Percentiles rank a stretch among this genome's conserved stretches.
Evolutionary conservation across 164 flowering plant genomes (phyloP).

Genomic region (Nymphaea colorata): DNA sequence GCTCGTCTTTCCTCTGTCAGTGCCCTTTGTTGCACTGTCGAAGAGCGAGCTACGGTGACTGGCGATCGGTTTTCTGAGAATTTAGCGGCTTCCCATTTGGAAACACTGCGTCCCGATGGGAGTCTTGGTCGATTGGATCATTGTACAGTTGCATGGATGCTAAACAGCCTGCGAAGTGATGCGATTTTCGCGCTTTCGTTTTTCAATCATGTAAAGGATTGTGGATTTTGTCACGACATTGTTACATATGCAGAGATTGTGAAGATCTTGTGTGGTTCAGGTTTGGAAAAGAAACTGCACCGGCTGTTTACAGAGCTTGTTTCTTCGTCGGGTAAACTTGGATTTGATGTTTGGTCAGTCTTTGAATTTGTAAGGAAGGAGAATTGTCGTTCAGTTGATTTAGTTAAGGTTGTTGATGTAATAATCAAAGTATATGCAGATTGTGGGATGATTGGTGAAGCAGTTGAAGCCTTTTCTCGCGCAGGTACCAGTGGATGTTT

Average conservation of each 20-base stretch:
- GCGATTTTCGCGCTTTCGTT: constrained; percentile 41
- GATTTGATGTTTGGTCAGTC: constrained; percentile 30
- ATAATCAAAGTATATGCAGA: constrained; percentile 44
- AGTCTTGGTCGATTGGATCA: constrained; percentile 13
- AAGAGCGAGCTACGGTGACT: neutral
- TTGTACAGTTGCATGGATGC: constrained; percentile 18
- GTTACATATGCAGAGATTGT: constrained; percentile 32
- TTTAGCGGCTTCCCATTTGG: neutral
- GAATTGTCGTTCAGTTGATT: constrained; percentile 4
- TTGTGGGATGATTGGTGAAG: constrained; percentile 50
- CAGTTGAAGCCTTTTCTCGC: constrained; percentile 31
- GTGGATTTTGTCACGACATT: constrained; percentile 37
- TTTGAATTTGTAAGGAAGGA: constrained; percentile 25
- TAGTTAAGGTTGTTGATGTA: constrained; percentile 26
- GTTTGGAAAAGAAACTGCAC: constrained; percentile 28
- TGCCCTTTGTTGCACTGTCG: neutral
- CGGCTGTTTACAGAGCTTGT: constrained; percentile 45
- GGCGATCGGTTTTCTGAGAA: neutral
- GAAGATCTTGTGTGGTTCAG: constrained; percentile 33
- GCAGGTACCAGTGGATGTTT: constrained; percentile 21
- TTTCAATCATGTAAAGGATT: constrained; percentile 27
- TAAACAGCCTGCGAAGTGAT: constrained; percentile 26
- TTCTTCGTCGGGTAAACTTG: constrained; percentile 10
- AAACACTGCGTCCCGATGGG: neutral
- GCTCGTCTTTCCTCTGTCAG: neutral